phyloP scores from a whole-genome alignment of 768 basidiomycete genomes.

The Tricholoma furcatifolium region DNA sequence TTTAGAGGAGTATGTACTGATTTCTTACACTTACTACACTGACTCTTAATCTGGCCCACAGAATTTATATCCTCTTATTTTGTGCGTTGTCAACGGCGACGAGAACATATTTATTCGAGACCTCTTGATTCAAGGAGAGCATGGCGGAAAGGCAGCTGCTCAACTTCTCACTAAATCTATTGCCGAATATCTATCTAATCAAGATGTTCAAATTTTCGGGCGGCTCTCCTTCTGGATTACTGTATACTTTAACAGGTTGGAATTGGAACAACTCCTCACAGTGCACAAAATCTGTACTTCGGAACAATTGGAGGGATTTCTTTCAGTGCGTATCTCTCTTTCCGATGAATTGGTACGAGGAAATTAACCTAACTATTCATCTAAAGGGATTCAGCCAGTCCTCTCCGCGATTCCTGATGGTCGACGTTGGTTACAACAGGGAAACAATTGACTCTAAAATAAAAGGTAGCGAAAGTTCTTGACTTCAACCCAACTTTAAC shows the following conservation, averaged over 20 bases:
- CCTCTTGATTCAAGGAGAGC: constrained; percentile 59
- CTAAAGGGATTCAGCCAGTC: constrained; percentile 67
- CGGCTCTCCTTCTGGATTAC: constrained; percentile 76
- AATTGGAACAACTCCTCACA: constrained; percentile 49
- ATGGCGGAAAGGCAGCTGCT: constrained; percentile 64
- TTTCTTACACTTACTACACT: not conserved
- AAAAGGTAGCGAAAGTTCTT: constrained; percentile 44
- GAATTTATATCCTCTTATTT: constrained; percentile 66
- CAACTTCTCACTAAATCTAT: constrained; percentile 67
- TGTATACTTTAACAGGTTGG: constrained; percentile 65
- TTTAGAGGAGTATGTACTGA: constrained; percentile 33
- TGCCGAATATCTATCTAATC: constrained; percentile 62
- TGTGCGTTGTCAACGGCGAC: constrained; percentile 76
- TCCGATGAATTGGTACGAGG: not conserved
- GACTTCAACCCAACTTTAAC: not conserved
- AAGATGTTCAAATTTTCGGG: constrained; percentile 59
- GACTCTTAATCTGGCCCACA: constrained; percentile 23
- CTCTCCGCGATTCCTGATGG: constrained; percentile 65
- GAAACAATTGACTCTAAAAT: constrained; percentile 68
- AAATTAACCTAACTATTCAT: not conserved
- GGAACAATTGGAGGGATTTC: constrained; percentile 71
- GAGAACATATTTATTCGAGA: constrained; percentile 62
- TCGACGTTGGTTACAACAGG: constrained; percentile 67
- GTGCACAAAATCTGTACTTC: constrained; percentile 54
- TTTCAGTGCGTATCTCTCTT: constrained; percentile 35